Evolutionary conservation across 1,139 yeast species (phyloP).

Genomic region (Diutina rugosa): DNA sequence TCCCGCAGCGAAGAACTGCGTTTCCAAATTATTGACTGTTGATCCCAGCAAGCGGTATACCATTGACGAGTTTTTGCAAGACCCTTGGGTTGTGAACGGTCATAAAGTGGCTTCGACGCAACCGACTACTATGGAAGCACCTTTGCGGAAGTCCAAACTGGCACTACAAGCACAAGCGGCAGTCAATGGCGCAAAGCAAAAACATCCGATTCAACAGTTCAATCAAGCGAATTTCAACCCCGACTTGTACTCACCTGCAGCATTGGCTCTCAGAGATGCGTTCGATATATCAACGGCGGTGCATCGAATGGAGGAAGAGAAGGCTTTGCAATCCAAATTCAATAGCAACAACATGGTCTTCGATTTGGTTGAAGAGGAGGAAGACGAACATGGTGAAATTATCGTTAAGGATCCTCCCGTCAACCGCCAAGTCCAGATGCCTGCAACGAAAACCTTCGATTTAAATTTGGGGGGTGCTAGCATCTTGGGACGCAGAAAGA

Average conservation of each 20-base stretch:
- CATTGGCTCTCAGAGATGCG: constrained; percentile 86
- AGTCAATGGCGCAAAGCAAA: background rate
- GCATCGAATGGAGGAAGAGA: constrained; percentile 68
- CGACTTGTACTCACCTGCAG: constrained; percentile 65
- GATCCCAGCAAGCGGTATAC: constrained; percentile 71
- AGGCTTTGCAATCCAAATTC: constrained; percentile 9
- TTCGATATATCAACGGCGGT: constrained; percentile 92
- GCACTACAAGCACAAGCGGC: background rate
- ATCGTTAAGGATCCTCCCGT: background rate
- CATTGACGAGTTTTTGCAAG: constrained; percentile 63
- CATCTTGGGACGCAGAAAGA: constrained; percentile 61
- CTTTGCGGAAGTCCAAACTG: background rate
- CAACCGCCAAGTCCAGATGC: background rate
- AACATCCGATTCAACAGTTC: constrained; percentile 1
- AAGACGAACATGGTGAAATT: background rate
- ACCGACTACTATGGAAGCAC: background rate
- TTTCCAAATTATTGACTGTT: constrained; percentile 63
- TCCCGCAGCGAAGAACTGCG: constrained; percentile 48
- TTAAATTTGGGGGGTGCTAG: constrained; percentile 71
- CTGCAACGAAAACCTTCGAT: constrained; percentile 32
- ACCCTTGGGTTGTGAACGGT: constrained; percentile 59
- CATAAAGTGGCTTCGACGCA: constrained; percentile 5
- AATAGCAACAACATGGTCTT: constrained; percentile 7
- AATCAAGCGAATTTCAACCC: constrained; percentile 3
- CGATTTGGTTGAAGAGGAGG: constrained; percentile 1